Evolutionary conservation across 1,139 yeast species (phyloP).

Genomic region (Meyerozyma sp.): DNA sequence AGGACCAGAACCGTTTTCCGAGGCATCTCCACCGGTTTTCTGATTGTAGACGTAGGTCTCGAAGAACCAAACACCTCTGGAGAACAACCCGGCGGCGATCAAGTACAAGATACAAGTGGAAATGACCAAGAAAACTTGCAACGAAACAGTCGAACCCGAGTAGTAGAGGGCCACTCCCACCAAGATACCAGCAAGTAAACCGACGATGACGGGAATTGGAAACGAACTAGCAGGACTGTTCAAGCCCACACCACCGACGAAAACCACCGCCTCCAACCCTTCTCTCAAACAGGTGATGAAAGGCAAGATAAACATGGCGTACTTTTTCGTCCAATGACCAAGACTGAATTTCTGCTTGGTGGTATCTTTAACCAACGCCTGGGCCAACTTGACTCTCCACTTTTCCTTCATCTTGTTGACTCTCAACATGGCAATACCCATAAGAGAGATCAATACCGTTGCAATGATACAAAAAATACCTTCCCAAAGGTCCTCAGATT

Average conservation of each 20-base stretch:
- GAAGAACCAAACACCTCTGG: constrained; percentile 86
- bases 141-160: constrained; percentile 70
- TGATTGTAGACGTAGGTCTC: constrained; percentile 60
- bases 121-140: constrained; percentile 72
- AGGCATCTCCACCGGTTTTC: constrained; percentile 80
- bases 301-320: constrained; percentile 75
- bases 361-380: constrained; percentile 51
- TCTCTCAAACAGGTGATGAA: constrained; percentile 82
- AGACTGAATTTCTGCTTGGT: constrained; percentile 27
- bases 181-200: constrained; percentile 63
- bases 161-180: constrained; percentile 68
- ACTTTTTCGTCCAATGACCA: constrained; percentile 47
- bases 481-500: constrained; percentile 90
- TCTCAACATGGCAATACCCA: constrained; percentile 92
- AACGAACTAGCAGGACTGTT: constrained; percentile 71
- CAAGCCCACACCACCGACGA: constrained; percentile 86
- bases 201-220: constrained; percentile 79
- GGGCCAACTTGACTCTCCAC: constrained; percentile 87
- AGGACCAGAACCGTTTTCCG: constrained; percentile 86
- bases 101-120: constrained; percentile 81
- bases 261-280: constrained; percentile 88
- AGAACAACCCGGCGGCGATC: constrained; percentile 83
- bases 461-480: constrained; percentile 84
- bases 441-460: constrained; percentile 70
- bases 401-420: constrained; percentile 87